These are phyloP conservation scores for Fusarium dlaminii DNA, from an alignment of 2,329 filamentous ascomycete genomes.

Conservation along the genomic window DNA sequence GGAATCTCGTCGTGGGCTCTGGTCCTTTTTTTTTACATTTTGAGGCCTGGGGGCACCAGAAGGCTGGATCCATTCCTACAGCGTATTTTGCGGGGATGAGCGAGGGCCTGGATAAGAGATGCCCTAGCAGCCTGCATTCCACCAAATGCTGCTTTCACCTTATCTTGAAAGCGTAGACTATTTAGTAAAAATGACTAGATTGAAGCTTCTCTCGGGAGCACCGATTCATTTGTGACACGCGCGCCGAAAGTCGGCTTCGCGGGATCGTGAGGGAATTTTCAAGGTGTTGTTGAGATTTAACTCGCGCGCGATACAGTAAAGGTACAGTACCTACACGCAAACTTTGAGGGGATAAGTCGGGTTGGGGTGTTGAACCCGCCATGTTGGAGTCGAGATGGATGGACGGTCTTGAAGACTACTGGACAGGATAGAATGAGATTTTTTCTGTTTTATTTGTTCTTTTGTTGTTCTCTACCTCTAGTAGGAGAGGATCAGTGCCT, in stretches of 20 bases:
- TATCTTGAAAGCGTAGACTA: not conserved
- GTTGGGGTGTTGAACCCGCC: slow-evolving; percentile 34
- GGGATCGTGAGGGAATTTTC: slow-evolving; percentile 27
- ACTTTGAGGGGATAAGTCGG: not conserved
- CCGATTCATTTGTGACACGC: not conserved
- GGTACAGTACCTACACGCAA: not conserved
- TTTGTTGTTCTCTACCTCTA: not conserved
- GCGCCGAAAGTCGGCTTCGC: slow-evolving; percentile 8
- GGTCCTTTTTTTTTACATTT: not conserved
- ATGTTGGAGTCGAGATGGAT: slow-evolving; percentile 37
- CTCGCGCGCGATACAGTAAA: slow-evolving; percentile 8
- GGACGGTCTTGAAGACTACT: slow-evolving; percentile 26
- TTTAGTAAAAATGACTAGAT: not conserved
- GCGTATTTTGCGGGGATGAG: slow-evolving; percentile 30
- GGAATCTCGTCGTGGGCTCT: slow-evolving; percentile 17
- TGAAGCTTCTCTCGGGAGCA: slow-evolving; percentile 12
- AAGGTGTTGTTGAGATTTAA: slow-evolving; percentile 21
- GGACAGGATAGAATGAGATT: slow-evolving; percentile 13
- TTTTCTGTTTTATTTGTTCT: not conserved
- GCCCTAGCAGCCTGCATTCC: slow-evolving; percentile 14
- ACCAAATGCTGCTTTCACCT: not conserved
- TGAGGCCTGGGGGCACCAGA: slow-evolving; percentile 18
- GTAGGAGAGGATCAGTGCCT: slow-evolving; percentile 11
- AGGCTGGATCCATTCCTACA: slow-evolving; percentile 22
- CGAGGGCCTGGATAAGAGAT: slow-evolving; percentile 23